Base-by-base conservation (phyloP, 2,329 filamentous ascomycete genomes). In the Proliferodiscus dingleyae region DNA sequence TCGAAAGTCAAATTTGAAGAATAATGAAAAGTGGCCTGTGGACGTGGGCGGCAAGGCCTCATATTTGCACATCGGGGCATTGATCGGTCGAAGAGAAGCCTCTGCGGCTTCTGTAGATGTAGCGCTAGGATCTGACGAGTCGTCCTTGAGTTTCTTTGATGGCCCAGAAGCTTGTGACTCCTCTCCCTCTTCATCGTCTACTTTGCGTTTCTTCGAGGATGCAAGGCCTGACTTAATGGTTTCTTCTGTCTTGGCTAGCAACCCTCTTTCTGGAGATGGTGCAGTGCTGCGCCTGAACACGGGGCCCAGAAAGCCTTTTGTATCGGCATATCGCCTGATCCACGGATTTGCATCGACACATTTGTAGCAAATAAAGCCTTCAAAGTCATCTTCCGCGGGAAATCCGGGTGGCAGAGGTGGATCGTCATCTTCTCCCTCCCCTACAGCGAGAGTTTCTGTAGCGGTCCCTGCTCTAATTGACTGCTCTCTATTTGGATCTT, bases 341-440 rank as follows among this genome's bases (percentile, higher is more conserved):
- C 93, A 98, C 0, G 89, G 87, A 57, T 89, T 80, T 1, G 89
- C 80, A 32, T 90, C 82, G 11, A 95, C 77, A 58, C 93, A 98
- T 63, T 95, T 94, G 71, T 93, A 95, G 71, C 93, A 98, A 29
- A 98, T 77, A 60, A 97, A 85, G 22, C 84, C 80, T 43, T 94
- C 89, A 54, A 98, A 98, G 23, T 85, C 81, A 22, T 95, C 89
- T 58, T 97, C 91, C 0, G 77, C 74, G 0, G 93, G 93, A 56
- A 98, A 98, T 1, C 89, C 89, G 0, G 85, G 81, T 0, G 91
- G 91, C 45, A 88, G 71, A 1, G 88, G 87, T 0, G 78, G 71
- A 3, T 82, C 79, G 4, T 80, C 78, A 0, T 79, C 76, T 0
- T 77, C 75, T 9, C 63, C 64, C 18, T 65, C 56, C 15, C 66